Base-by-base conservation (phyloP, 1,139 yeast genomes). In the Hansenula lynferdii region DNA sequence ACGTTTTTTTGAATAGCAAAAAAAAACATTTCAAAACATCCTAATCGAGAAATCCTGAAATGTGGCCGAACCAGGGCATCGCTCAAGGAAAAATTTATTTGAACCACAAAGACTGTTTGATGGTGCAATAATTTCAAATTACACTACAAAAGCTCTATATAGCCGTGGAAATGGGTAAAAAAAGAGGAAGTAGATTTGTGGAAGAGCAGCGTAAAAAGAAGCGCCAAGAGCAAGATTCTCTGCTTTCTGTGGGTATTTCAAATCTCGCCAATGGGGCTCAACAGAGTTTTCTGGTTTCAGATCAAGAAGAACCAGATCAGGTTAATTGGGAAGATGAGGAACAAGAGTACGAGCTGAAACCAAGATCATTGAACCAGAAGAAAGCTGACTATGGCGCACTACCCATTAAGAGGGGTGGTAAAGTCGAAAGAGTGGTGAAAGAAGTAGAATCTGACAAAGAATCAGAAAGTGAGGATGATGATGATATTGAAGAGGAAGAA, bases 361-460 rank as follows among this genome's bases (percentile, higher is more conserved):
- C 90, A 3, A 68, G 90, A 57, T 49, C 54, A 4, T 42, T 65
- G 27, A 64, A 67, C n/a, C 64, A 61, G 25, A 65, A 65, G 6
- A 65, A 57, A 2, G 71, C 68, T 17, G 64, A 73, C 18, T 74
- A 77, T 5, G 96, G 85, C 56, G 81, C 85, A 10, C 70, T 90
- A 44, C 97, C 98, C 0, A 85, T 90, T 39, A 87, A 85, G 54
- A 71, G 73, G 18, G 69, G 78, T 44, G 96, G 96, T 43, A 72
- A 69, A 39, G 66, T 92, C 16, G 77, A 82, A 57, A 67, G 95
- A 53, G 83, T 79, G 11, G 50, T 65, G 34, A 59, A 57, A 24
- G n/a, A n/a, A n/a, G n/a, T n/a, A n/a, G 51, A 45, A 39, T 44
- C 53, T 36, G 56, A 49, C n/a, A 48, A 47, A 35, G 50, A 50